Percentiles rank a stretch among this genome's conserved stretches.
Evolutionary conservation across 306 rosid genomes (phyloP).

Genomic region (Cicer arietinum): DNA sequence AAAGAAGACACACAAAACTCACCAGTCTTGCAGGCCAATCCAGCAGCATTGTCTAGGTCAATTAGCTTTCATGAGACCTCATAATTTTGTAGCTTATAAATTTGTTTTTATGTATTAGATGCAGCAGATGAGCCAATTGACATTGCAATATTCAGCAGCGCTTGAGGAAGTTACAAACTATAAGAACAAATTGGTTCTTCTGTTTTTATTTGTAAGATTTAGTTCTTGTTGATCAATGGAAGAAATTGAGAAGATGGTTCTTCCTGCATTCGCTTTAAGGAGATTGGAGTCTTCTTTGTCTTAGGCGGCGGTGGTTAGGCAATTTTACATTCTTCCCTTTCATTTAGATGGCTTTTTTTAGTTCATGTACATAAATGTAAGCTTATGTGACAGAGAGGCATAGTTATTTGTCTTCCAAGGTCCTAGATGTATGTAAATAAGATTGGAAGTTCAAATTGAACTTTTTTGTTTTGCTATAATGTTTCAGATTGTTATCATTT

Average conservation of each 20-base stretch:
- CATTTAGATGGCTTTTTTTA: slow-evolving; percentile 39
- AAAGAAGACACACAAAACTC: slow-evolving; percentile 49
- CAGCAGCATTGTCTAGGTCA: slow-evolving; percentile 89
- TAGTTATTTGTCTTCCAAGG: slow-evolving; percentile 34
- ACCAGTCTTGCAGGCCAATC: slow-evolving; percentile 72
- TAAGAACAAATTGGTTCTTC: slow-evolving; percentile 15
- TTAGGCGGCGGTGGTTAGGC: slow-evolving; percentile 39
- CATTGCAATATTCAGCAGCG: slow-evolving; percentile 1
- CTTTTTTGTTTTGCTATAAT: slow-evolving; percentile 33
- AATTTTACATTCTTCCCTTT: slow-evolving; percentile 36
- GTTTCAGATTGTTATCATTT: neutral
- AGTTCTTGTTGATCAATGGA: slow-evolving; percentile 11
- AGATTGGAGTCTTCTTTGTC: slow-evolving; percentile 1
- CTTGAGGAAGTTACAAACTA: slow-evolving; percentile 35
- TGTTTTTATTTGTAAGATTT: slow-evolving; percentile 7
- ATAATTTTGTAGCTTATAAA: slow-evolving; percentile 24
- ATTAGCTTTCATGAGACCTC: slow-evolving; percentile 68
- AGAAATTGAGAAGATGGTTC: slow-evolving; percentile 37
- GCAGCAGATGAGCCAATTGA: slow-evolving; percentile 36
- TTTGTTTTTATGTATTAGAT: slow-evolving; percentile 18
- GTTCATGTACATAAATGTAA: slow-evolving; percentile 46
- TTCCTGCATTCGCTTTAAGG: slow-evolving; percentile 30
- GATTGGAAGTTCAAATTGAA: slow-evolving; percentile 38
- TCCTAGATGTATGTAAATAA: slow-evolving; percentile 45
- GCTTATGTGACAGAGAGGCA: slow-evolving; percentile 36